Evolutionary conservation across 768 basidiomycete genomes (phyloP).

Genomic region (Suillus discolor): DNA sequence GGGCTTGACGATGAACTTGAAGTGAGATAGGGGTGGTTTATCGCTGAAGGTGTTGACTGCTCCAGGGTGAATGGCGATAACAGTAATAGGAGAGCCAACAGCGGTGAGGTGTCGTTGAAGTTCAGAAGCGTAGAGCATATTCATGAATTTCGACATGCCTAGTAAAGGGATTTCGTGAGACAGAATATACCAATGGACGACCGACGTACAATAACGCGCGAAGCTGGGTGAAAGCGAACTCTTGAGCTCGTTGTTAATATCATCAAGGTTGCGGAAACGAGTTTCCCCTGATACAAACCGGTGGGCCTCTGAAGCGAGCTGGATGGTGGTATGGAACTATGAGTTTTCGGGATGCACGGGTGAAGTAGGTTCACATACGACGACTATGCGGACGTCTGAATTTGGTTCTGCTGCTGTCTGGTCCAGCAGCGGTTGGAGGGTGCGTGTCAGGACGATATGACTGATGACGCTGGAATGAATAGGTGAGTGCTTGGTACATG

Average conservation of each 20-base stretch:
- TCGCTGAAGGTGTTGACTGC: slow-evolving; percentile 25
- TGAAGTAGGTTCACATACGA: slow-evolving; percentile 39
- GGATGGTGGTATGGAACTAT: background rate
- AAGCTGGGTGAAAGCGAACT: slow-evolving; percentile 17
- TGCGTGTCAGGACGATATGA: slow-evolving; percentile 56
- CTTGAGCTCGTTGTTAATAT: slow-evolving; percentile 40
- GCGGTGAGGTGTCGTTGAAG: slow-evolving; percentile 50
- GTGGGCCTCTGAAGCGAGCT: slow-evolving; percentile 39
- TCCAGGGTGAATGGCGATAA: slow-evolving; percentile 33
- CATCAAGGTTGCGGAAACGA: slow-evolving; percentile 34
- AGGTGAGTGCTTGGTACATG: background rate
- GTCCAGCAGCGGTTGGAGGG: slow-evolving; percentile 53
- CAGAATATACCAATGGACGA: background rate
- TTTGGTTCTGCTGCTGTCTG: slow-evolving; percentile 47
- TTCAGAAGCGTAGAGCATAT: slow-evolving; percentile 49
- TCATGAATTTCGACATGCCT: slow-evolving; percentile 57
- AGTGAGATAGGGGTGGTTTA: background rate
- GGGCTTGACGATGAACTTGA: slow-evolving; percentile 22
- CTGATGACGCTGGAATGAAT: slow-evolving; percentile 45
- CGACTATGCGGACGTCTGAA: slow-evolving; percentile 63
- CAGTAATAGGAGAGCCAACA: slow-evolving; percentile 30
- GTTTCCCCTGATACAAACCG: slow-evolving; percentile 19
- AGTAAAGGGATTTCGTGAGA: background rate
- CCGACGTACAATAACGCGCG: slow-evolving; percentile 36
- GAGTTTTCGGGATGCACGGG: background rate